Conservation (phyloP, 108 stramenopile species). For the Hondaea fermentalgiana region DNA sequence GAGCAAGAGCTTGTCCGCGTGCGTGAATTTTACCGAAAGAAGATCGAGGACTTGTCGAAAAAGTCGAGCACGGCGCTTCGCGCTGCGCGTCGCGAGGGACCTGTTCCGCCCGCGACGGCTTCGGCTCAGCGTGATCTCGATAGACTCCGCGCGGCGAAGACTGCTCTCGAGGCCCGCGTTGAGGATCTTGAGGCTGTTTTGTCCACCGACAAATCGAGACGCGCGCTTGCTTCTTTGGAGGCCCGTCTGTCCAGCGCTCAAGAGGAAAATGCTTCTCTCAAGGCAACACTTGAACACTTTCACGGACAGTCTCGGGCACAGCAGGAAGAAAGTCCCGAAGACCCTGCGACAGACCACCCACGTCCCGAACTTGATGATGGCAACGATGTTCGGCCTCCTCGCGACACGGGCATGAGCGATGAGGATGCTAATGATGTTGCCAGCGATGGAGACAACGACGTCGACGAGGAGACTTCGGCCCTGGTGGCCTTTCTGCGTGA, state of each 20-base stretch:
- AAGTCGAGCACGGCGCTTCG: not conserved
- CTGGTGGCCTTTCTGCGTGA: not conserved
- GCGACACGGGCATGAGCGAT: no score
- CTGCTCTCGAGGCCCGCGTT: conserved; percentile 12
- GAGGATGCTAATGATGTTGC: no score
- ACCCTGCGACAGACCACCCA: no score
- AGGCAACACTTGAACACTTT: not conserved
- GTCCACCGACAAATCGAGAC: not conserved
- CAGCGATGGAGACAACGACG: not conserved
- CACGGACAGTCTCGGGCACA: no score
- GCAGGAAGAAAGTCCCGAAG: no score
- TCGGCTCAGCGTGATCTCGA: not conserved
- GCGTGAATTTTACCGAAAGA: conserved; percentile 7
- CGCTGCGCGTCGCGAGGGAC: not conserved
- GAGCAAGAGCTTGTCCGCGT: conserved; percentile 4
- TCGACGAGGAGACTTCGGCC: not conserved
- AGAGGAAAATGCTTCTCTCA: not conserved
- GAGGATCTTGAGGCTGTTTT: not conserved
- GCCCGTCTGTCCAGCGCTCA: not conserved
- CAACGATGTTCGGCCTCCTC: no score
- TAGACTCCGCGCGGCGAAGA: not conserved
- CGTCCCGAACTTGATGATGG: no score
- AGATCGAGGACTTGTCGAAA: conserved; percentile 8
- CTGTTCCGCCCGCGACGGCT: not conserved
- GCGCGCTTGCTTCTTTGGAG: not conserved